A percentile compares a stretch with the other conserved stretches of the same genome.
phyloP scores from a whole-genome alignment of 495 filamentous ascomycete genomes.

The Chaetomium tenue region DNA sequence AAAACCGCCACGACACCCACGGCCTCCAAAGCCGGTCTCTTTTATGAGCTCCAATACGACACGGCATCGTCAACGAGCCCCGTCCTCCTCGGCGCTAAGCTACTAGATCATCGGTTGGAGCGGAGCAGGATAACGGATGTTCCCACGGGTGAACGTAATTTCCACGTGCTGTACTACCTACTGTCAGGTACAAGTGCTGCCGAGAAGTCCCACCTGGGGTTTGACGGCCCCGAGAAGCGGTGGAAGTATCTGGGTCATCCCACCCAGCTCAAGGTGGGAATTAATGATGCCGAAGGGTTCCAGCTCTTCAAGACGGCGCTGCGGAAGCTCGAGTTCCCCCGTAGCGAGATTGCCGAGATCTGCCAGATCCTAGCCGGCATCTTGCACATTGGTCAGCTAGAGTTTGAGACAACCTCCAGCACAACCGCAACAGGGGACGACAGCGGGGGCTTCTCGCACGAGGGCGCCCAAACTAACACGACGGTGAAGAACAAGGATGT shows the following conservation, averaged over 20 bases:
- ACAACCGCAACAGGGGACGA: slow-evolving; percentile 80
- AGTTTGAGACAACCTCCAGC: slow-evolving; percentile 76
- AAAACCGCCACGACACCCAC: slow-evolving; percentile 94
- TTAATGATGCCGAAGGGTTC: slow-evolving; percentile 94
- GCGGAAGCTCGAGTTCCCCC: slow-evolving; percentile 87
- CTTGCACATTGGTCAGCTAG: slow-evolving; percentile 91
- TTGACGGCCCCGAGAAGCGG: slow-evolving; percentile 71
- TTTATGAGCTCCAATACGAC: slow-evolving; percentile 95
- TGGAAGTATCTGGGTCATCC: slow-evolving; percentile 97
- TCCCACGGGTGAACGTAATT: slow-evolving; percentile 92
- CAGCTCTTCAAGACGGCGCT: slow-evolving; percentile 96
- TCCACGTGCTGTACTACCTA: slow-evolving; percentile 94
- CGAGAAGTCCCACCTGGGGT: slow-evolving; percentile 84
- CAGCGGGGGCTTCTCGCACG: slow-evolving; percentile 93
- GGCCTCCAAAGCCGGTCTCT: slow-evolving; percentile 91
- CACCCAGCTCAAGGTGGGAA: slow-evolving; percentile 91
- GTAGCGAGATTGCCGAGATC: slow-evolving; percentile 90
- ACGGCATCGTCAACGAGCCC: slow-evolving; percentile 76
- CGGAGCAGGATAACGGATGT: slow-evolving; percentile 85
- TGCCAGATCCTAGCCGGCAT: slow-evolving; percentile 91
- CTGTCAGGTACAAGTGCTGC: slow-evolving; percentile 85
- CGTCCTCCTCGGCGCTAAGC: slow-evolving; percentile 85
- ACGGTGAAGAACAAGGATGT: slow-evolving; percentile 92
- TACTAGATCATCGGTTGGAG: slow-evolving; percentile 90
- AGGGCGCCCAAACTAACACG: slow-evolving; percentile 82